These are phyloP conservation scores for Naganishia liquefaciens DNA, from an alignment of 1,284 basidiomycete species.

Conservation along the genomic window DNA sequence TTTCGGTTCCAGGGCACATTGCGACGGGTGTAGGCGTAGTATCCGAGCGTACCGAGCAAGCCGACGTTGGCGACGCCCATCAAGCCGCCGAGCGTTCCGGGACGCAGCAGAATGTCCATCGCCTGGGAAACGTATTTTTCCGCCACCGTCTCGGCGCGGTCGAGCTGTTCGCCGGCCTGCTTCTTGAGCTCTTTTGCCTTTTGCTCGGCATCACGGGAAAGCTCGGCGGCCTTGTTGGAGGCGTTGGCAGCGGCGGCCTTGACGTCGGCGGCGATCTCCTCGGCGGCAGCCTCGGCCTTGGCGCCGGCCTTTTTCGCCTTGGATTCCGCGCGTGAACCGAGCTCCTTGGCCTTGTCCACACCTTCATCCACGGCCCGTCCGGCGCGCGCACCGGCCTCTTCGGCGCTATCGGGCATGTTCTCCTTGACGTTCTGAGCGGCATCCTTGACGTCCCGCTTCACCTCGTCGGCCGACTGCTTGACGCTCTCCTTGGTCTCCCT, in stretches of 20 bases:
- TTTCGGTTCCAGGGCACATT: constrained; percentile 64
- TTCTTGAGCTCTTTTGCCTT: constrained; percentile 66
- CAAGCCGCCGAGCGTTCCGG: constrained; percentile 70
- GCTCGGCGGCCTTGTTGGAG: constrained; percentile 30
- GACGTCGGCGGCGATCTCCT: constrained; percentile 61
- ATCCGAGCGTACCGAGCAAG: constrained; percentile 64
- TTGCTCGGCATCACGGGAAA: constrained; percentile 42
- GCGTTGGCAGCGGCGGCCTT: constrained; percentile 52
- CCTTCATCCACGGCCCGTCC: constrained; percentile 60
- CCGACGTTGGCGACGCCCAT: constrained; percentile 75
- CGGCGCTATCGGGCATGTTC: constrained; percentile 56
- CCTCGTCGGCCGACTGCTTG: constrained; percentile 56
- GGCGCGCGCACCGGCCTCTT: constrained; percentile 56
- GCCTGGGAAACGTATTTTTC: constrained; percentile 61
- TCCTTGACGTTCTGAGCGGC: constrained; percentile 26
- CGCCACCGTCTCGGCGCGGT: constrained; percentile 62
- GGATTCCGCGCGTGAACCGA: constrained; percentile 56
- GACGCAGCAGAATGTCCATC: constrained; percentile 66
- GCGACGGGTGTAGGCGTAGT: constrained; percentile 67
- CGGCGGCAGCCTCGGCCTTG: constrained; percentile 59
- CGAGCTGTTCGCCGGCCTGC: constrained; percentile 52
- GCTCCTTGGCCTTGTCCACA: constrained; percentile 60
- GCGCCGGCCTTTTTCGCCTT: constrained; percentile 58
- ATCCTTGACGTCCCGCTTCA: constrained; percentile 55
- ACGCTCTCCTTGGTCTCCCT: constrained; percentile 28